Conservation (phyloP, 495 filamentous ascomycete species). For the Penicillium steckii region DNA sequence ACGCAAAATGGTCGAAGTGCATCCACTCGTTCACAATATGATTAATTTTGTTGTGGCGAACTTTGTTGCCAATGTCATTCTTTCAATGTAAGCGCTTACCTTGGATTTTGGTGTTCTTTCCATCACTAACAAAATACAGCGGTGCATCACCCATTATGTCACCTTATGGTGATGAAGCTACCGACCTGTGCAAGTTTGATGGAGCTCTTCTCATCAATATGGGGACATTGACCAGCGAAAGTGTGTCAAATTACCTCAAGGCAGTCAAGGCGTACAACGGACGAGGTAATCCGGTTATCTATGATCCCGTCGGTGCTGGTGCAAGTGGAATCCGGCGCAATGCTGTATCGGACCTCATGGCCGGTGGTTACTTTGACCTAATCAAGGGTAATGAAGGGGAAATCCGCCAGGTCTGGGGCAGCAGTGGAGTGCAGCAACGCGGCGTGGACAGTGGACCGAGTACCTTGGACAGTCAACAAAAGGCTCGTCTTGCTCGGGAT, state of each 20-base stretch:
- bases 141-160: conserved; percentile 95
- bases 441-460: conserved; percentile 82
- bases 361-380: conserved; percentile 73
- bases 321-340: conserved; percentile 73
- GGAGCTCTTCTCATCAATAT: conserved; percentile 87
- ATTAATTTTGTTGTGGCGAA: conserved; percentile 94
- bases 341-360: conserved; percentile 70
- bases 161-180: conserved; percentile 78
- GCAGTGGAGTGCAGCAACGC: conserved; percentile 60
- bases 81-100: conserved; percentile 56
- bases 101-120: background rate
- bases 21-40: conserved; percentile 92
- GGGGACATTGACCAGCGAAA: conserved; percentile 79
- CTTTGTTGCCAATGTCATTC: conserved; percentile 85
- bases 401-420: conserved; percentile 67
- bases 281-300: conserved; percentile 69
- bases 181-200: conserved; percentile 65
- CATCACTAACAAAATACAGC: conserved; percentile 21
- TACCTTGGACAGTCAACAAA: conserved; percentile 50
- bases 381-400: conserved; percentile 97
- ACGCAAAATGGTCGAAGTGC: conserved; percentile 53
- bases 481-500: conserved; percentile 58
- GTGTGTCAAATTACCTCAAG: conserved; percentile 62
- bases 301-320: conserved; percentile 90
- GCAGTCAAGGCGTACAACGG: conserved; percentile 78